Base-by-base conservation (phyloP, 2,329 filamentous ascomycete species). In the Penicillium sp. region DNA sequence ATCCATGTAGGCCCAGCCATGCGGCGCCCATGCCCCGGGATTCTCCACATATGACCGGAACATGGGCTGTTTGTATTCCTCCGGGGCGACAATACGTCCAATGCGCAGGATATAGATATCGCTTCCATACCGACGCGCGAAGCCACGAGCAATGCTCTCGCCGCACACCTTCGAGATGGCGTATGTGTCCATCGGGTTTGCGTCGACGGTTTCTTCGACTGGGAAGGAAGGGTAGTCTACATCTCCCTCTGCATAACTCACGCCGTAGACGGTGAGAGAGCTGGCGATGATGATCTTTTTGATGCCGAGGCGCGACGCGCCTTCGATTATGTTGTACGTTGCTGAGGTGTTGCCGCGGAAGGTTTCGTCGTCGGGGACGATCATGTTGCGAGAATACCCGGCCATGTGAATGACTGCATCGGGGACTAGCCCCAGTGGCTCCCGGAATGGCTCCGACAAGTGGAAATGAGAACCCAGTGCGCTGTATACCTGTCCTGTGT, bases 1-100 rank as follows among this genome's bases (percentile, higher is more conserved):
- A 67, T 87, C 85, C 23, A 84, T 84, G 67, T 88, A 87, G 23
- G 78, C 81, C 84, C 84, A 87, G 0, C 82, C 84, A 66, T 87
- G 85, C 1, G 80, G 73, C 64, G 82, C 83, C 53, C 83, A 76
- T 2, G 74, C 75, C 58, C 76, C 74, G 0, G 84, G 84, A 29
- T 81, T 65, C 21, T 73, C 72, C 29, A 86, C 76, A 60, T 82
- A 82, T 3, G 66, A 72, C 0, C 78, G 75, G 58, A 87, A 87
- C 48, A 62, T 60, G 54, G 81, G 76, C 3, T 72, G 68, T 52
- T 75, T 78, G 61, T 87, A 87, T 66, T 87, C 84, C 48, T 86
- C 81, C 4, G 84, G 84, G 57, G 84, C 82, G 57, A 87, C 79
- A 6, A 87, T 81, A 53, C 84, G 83, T 13, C 84, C 84, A 49